Percentiles rank a stretch among this genome's conserved stretches.
phyloP scores from a whole-genome alignment of 768 basidiomycete species.

The Infundibulicybe gibba region DNA sequence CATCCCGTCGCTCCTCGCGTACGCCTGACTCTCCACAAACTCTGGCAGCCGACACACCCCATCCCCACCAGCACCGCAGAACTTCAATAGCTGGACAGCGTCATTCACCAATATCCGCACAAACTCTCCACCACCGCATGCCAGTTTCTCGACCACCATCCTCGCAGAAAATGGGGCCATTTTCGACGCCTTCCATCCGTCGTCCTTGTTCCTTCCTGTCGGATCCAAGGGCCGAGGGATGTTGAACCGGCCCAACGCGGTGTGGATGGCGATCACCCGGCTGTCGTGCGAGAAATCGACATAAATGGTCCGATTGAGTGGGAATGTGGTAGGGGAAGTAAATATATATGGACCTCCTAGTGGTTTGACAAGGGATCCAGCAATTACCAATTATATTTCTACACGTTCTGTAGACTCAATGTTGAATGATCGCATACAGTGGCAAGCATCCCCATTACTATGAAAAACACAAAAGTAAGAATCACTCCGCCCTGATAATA shows the following conservation, averaged over 20 bases:
- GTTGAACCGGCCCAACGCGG: constrained; percentile 52
- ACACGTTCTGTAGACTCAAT: no score
- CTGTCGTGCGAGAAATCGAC: constrained; percentile 88
- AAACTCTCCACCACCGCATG: constrained; percentile 42
- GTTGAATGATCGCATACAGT: no score
- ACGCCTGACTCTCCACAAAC: constrained; percentile 72
- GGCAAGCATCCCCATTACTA: no score
- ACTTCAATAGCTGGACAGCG: constrained; percentile 55
- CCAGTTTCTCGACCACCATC: constrained; percentile 71
- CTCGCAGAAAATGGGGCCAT: constrained; percentile 75
- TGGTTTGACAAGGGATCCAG: no score
- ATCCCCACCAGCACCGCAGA: constrained; percentile 49
- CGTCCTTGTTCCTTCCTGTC: constrained; percentile 19
- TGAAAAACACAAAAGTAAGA: no score
- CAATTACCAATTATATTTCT: no score
- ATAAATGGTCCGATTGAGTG: constrained; percentile 60
- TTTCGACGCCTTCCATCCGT: constrained; percentile 52
- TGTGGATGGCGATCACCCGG: constrained; percentile 75
- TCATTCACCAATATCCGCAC: constrained; percentile 82
- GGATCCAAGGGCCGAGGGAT: constrained; percentile 32
- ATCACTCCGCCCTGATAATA: no score
- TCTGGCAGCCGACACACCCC: constrained; percentile 61
- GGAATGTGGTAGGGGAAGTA: constrained; percentile 64
- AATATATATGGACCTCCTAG: no score
- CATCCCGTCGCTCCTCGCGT: constrained; percentile 61